phyloP scores from a whole-genome alignment of 352 stramenopile species.

The Pythium aquatile region DNA sequence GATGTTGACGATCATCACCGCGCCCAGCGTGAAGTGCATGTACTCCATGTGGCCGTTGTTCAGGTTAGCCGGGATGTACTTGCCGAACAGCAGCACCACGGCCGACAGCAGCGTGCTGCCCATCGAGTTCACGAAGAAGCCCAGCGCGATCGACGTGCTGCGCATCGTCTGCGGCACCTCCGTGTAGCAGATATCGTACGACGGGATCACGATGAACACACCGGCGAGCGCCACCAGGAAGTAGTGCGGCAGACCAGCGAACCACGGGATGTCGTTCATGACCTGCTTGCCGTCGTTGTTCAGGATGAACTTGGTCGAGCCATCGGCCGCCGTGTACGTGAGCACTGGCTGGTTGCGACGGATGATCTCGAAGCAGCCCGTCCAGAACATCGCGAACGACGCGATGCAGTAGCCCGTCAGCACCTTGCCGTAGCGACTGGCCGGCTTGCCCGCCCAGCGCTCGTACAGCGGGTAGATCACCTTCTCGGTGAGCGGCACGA shows the following conservation, averaged over 20 bases:
- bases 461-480: slow-evolving; percentile 22
- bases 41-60: slow-evolving; percentile 30
- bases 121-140: slow-evolving; percentile 36
- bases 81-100: slow-evolving; percentile 48
- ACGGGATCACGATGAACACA: slow-evolving; percentile 24
- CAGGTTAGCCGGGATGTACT: slow-evolving; percentile 38
- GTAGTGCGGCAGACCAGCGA: slow-evolving; percentile 43
- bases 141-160: slow-evolving; percentile 35
- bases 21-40: slow-evolving; percentile 35
- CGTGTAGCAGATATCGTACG: slow-evolving; percentile 45
- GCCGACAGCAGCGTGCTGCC: slow-evolving; percentile 33
- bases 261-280: slow-evolving; percentile 38
- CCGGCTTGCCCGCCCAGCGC: slow-evolving; percentile 14
- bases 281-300: slow-evolving; percentile 23
- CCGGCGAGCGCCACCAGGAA: slow-evolving; percentile 32
- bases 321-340: slow-evolving; percentile 20
- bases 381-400: slow-evolving; percentile 24
- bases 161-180: slow-evolving; percentile 38
- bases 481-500: slow-evolving; percentile 20
- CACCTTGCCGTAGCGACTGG: slow-evolving; percentile 21
- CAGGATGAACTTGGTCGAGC: slow-evolving; percentile 20
- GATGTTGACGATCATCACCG: slow-evolving; percentile 40
- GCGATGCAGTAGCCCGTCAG: slow-evolving; percentile 21
- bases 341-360: slow-evolving; percentile 20
- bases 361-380: slow-evolving; percentile 24